Base-by-base conservation (phyloP, 1,284 basidiomycete species). In the Marasmius sp. region DNA sequence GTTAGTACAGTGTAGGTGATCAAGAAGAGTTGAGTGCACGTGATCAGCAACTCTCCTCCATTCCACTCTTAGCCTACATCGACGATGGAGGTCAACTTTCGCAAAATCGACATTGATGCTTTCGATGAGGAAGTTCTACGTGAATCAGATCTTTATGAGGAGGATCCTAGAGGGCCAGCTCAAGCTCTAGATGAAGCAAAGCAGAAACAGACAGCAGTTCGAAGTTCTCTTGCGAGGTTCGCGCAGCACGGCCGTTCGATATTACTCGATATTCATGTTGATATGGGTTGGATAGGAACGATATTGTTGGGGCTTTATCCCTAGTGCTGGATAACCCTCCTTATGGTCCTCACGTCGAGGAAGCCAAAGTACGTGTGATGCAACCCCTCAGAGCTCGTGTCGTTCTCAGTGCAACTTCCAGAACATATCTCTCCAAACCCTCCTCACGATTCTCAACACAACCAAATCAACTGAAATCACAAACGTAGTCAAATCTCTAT, bases 391-490 rank as follows among this genome's bases (percentile, higher is more conserved):
- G 52, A 41, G 49, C 38, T 56, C 12, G 61, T 27, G 57, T 47
- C 54, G 14, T 52, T 41, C 53, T 49, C 33, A 50, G 33, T 10
- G 33, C 12, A 37, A 58, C 22, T 22, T 39, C 34, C n/a, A 96
- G 91, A 87, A 81, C 67, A 72, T 94, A 43, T 94, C 92, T 0
- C 86, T 97, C 12, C 85, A 90, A 66, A 88, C 91, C 0, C 81
- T 99, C n/a, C 84, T 98, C 38, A 91, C 94, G 3, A 95, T 98
- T 66, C 85, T 99, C 65, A 98, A 97, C 78, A 95, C 93, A 61
- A 98, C 96, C 12, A 95, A 97, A 72, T 84, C 95, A 3, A 83
- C 93, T 7, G 97, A 98, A 66, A 96, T 99, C 62, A 80, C 91
- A 1, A 78, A 77, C 34, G 87, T 93, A 49, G 81, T 98, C 71